Conservation (phyloP, 2,329 filamentous ascomycete species). For the Teratosphaeria nubilosa region DNA sequence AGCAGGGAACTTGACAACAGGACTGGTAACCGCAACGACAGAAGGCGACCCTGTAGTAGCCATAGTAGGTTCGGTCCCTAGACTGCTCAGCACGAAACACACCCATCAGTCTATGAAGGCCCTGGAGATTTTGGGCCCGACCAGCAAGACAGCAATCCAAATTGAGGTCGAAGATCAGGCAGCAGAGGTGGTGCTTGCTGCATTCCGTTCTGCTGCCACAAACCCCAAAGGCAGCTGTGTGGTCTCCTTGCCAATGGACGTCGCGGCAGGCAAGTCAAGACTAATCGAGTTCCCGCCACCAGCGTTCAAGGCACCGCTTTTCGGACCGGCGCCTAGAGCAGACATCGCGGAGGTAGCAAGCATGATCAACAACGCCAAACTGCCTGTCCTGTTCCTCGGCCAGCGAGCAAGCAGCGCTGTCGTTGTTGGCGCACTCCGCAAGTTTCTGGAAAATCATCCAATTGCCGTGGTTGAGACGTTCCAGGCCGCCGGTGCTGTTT, state of each 20-base stretch:
- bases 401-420: constrained; percentile 32
- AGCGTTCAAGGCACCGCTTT: constrained; percentile 33
- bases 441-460: constrained; percentile 32
- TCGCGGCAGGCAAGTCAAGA: constrained; percentile 31
- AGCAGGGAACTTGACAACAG: constrained; percentile 38
- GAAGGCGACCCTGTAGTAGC: constrained; percentile 40
- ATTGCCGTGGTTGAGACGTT: constrained; percentile 43
- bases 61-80: constrained; percentile 39
- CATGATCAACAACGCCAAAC: constrained; percentile 24
- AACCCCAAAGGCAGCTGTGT: constrained; percentile 36
- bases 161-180: constrained; percentile 40
- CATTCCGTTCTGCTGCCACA: constrained; percentile 33
- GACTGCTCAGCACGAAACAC: constrained; percentile 34
- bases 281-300: constrained; percentile 29
- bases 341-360: constrained; percentile 26
- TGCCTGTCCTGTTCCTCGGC: constrained; percentile 38
- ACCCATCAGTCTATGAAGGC: constrained; percentile 40
- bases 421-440: constrained; percentile 34
- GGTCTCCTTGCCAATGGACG: constrained; percentile 37
- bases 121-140: constrained; percentile 35
- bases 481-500: constrained; percentile 40
- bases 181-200: constrained; percentile 37
- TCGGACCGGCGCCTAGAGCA: constrained; percentile 29
- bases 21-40: constrained; percentile 38
- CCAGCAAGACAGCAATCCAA: constrained; percentile 33